Evolutionary conservation across 2,329 filamentous ascomycete genomes (phyloP).

Genomic region (Hypomyces perniciosus): DNA sequence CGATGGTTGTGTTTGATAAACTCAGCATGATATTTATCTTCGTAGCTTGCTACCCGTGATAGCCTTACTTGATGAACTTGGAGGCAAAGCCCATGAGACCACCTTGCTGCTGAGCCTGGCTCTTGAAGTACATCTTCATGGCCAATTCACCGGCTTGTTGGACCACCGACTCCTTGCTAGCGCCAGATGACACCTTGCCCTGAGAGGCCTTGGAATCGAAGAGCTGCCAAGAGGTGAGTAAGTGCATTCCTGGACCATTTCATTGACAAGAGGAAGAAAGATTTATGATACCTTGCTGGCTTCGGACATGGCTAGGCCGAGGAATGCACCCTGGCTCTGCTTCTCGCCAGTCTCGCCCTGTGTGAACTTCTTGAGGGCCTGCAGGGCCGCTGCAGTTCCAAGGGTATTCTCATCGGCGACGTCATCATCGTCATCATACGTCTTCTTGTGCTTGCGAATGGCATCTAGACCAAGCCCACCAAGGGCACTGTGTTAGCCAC

Average conservation of each 20-base stretch:
- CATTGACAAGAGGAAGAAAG: not conserved
- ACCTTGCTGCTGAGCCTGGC: slow-evolving; percentile 46
- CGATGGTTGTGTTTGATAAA: too few species aligned
- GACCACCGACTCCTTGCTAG: slow-evolving; percentile 75
- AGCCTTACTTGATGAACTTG: slow-evolving; percentile 36
- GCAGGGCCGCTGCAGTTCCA: slow-evolving; percentile 72
- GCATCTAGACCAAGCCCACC: slow-evolving; percentile 42
- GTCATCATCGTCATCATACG: slow-evolving; percentile 53
- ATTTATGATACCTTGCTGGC: slow-evolving; percentile 59
- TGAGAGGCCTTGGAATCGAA: slow-evolving; percentile 53
- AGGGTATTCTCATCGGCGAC: slow-evolving; percentile 45
- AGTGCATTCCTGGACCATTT: not conserved
- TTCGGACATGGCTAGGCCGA: slow-evolving; percentile 82
- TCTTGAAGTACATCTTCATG: slow-evolving; percentile 86
- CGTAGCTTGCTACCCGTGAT: too few species aligned
- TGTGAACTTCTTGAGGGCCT: slow-evolving; percentile 75
- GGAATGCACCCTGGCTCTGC: slow-evolving; percentile 69
- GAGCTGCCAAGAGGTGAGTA: slow-evolving; percentile 32
- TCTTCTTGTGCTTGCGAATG: slow-evolving; percentile 67
- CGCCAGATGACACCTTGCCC: slow-evolving; percentile 48
- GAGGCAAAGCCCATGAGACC: slow-evolving; percentile 41
- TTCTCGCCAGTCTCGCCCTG: slow-evolving; percentile 42
- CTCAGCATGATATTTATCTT: too few species aligned
- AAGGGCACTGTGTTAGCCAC: not conserved
- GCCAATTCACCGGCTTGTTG: slow-evolving; percentile 79